A percentile compares a stretch with the other conserved stretches of the same genome.
Evolutionary conservation across 495 filamentous ascomycete genomes (phyloP).

Genomic region (Endocarpon pusillum): DNA sequence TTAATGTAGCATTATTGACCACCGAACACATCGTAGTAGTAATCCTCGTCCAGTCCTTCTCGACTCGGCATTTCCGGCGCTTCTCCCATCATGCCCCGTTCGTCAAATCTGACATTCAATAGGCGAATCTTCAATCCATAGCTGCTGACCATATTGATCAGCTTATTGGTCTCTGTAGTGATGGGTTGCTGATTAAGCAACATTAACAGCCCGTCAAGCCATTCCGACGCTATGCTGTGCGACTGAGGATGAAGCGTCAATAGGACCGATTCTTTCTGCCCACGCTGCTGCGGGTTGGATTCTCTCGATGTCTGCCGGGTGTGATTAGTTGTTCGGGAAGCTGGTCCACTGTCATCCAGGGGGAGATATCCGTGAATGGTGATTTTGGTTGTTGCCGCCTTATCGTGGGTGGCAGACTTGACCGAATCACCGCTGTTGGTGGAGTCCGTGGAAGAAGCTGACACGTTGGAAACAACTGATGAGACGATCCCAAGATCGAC

Average conservation of each 20-base stretch:
- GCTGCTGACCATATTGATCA: slow-evolving; percentile 67
- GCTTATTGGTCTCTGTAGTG: slow-evolving; percentile 82
- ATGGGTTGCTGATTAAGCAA: slow-evolving; percentile 88
- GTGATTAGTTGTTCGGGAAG: slow-evolving; percentile 11
- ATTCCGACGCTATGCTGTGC: slow-evolving; percentile 79
- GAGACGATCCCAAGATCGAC: slow-evolving; percentile 80
- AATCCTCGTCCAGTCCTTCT: slow-evolving; percentile 35
- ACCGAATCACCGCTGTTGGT: slow-evolving; percentile 35
- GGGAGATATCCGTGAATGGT: slow-evolving; percentile 63
- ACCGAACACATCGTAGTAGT: slow-evolving; percentile 38
- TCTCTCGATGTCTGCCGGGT: slow-evolving; percentile 21
- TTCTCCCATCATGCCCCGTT: slow-evolving; percentile 32
- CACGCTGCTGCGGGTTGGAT: slow-evolving; percentile 18
- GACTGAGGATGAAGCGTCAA: slow-evolving; percentile 68
- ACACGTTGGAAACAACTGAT: slow-evolving; percentile 86
- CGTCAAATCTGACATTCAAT: slow-evolving; percentile 81
- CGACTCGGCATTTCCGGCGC: slow-evolving; percentile 26
- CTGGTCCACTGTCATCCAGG: slow-evolving; percentile 13
- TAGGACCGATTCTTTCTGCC: slow-evolving; percentile 43
- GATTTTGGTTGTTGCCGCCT: slow-evolving; percentile 58
- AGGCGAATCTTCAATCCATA: slow-evolving; percentile 88
- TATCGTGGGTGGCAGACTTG: slow-evolving; percentile 27
- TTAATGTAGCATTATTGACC: too few species aligned
- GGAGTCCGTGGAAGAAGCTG: slow-evolving; percentile 31
- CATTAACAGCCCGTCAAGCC: slow-evolving; percentile 93